Evolutionary conservation across 805 yeast genomes (phyloP), one percentile per base, ranked within the genome.

Genomic region (Lachancea quebecensis): DNA sequence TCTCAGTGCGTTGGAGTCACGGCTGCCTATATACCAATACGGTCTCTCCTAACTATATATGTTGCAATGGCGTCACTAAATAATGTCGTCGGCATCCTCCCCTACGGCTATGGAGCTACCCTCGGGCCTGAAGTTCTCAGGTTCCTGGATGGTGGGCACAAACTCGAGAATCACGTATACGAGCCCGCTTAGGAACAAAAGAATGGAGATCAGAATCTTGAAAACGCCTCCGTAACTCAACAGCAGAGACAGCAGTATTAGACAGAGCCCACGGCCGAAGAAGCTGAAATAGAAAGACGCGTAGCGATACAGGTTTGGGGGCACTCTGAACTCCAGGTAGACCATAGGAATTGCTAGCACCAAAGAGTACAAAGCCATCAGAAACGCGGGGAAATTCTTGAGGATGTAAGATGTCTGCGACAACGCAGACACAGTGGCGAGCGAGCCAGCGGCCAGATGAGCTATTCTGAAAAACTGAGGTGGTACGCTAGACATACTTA

Each of bases 71-170:
- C 5, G 33, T 30, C 33, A 14, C 41, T 38, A 43, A 38, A 43
- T 43, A 35, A 44, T 44, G 30, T 53, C 54, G 40, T 66, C 72
- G 33, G 67, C 71, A 16, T 63, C 70, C 25, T 65, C 71, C 30
- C 60, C 62, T 15, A 64, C 61, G 14, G 64, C 53, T 14, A 68
- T 47, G 6, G 66, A 62, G 34, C 62, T 71, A n/a, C 71, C 71
- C 36, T 71, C 80, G 33, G 73, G 67, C 56, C 75, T 84, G 85
- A 88, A 86, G 66, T 83, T 86, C 46, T 77, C 84, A 15, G 96
- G 96, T 27, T 89, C 83, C 43, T 85, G 81, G 35, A 86, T 70
- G 49, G 84, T 76, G 15, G 90, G 88, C 25, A 85, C 64, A 41
- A 83, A 82, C 64, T 87, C 93, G 56, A 87, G 72, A 1, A 66